A percentile compares a stretch with the other conserved stretches of the same genome.
Conservation (phyloP, 2,329 filamentous ascomycete genomes). For the Triangularia setosa region DNA sequence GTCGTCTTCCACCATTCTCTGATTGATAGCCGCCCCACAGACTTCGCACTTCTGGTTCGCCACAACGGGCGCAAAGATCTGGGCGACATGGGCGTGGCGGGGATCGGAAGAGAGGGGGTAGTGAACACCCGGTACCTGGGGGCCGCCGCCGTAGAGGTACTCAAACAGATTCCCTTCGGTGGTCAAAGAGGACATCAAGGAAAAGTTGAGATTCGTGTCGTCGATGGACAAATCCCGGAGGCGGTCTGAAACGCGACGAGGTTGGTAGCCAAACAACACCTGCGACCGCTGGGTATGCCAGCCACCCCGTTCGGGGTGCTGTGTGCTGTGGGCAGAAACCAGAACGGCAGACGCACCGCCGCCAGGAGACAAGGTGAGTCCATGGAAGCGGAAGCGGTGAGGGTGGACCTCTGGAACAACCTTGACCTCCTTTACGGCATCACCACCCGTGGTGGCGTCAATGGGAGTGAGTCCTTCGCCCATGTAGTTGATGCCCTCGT, state of each 20-base stretch:
- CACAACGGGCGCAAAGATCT: slow-evolving; percentile 38
- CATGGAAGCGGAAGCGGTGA: slow-evolving; percentile 51
- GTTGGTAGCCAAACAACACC: slow-evolving; percentile 35
- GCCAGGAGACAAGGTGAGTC: slow-evolving; percentile 48
- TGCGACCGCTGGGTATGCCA: slow-evolving; percentile 36
- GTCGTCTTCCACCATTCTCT: slow-evolving; percentile 1
- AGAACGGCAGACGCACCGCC: slow-evolving; percentile 50
- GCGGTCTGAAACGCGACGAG: slow-evolving; percentile 1
- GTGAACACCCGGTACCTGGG: slow-evolving; percentile 41
- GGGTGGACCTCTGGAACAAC: slow-evolving; percentile 41
- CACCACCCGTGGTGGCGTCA: slow-evolving; percentile 16
- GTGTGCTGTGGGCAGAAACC: slow-evolving; percentile 45
- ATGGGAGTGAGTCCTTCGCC: neutral
- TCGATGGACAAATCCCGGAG: slow-evolving; percentile 1
- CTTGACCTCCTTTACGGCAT: slow-evolving; percentile 13
- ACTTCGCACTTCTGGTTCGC: slow-evolving; percentile 44
- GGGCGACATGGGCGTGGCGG: slow-evolving; percentile 28
- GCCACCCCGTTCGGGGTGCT: slow-evolving; percentile 43
- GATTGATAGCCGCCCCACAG: slow-evolving; percentile 30
- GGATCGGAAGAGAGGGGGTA: slow-evolving; percentile 12
- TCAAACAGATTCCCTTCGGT: slow-evolving; percentile 55
- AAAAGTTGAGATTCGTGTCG: neutral
- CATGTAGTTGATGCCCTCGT: slow-evolving; percentile 9
- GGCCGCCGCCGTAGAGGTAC: slow-evolving; percentile 55
- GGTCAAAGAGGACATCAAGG: slow-evolving; percentile 32